Evolutionary conservation across 2,329 filamentous ascomycete genomes (phyloP).

Genomic region (Mycosphaerella arachidis): DNA sequence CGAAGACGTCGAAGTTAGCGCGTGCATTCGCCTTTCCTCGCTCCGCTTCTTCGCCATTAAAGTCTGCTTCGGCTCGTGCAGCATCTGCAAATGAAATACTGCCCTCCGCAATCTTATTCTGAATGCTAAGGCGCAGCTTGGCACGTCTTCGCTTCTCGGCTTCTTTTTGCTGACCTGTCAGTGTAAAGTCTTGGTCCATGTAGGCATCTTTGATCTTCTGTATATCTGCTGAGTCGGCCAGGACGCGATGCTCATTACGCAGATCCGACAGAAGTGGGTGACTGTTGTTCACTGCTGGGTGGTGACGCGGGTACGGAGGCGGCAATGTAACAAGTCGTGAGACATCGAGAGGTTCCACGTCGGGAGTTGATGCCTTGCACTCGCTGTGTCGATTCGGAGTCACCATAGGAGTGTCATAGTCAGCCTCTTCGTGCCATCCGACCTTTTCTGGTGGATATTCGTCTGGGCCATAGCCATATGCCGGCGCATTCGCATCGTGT

Average conservation of each 20-base stretch:
- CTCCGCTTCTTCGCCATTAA: slow-evolving; percentile 64
- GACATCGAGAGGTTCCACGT: slow-evolving; percentile 60
- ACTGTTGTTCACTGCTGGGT: slow-evolving; percentile 92
- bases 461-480: slow-evolving; percentile 45
- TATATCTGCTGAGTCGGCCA: slow-evolving; percentile 65
- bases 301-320: slow-evolving; percentile 87
- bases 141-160: slow-evolving; percentile 27
- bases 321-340: slow-evolving; percentile 89
- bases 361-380: slow-evolving; percentile 22
- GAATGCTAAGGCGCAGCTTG: slow-evolving; percentile 52
- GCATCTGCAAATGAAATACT: slow-evolving; percentile 79
- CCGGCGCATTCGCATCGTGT: slow-evolving; percentile 37
- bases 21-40: slow-evolving; percentile 70
- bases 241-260: slow-evolving; percentile 67
- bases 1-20: slow-evolving; percentile 77
- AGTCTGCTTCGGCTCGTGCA: slow-evolving; percentile 68
- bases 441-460: slow-evolving; percentile 64
- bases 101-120: slow-evolving; percentile 71
- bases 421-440: slow-evolving; percentile 50
- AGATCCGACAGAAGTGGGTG: slow-evolving; percentile 83
- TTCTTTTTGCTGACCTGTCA: slow-evolving; percentile 45
- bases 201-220: slow-evolving; percentile 49
- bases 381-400: slow-evolving; percentile 24
- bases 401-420: slow-evolving; percentile 33
- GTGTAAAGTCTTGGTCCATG: slow-evolving; percentile 26